Evolutionary conservation across 352 stramenopile genomes (phyloP).

Genomic region (Pythium graminicola): DNA sequence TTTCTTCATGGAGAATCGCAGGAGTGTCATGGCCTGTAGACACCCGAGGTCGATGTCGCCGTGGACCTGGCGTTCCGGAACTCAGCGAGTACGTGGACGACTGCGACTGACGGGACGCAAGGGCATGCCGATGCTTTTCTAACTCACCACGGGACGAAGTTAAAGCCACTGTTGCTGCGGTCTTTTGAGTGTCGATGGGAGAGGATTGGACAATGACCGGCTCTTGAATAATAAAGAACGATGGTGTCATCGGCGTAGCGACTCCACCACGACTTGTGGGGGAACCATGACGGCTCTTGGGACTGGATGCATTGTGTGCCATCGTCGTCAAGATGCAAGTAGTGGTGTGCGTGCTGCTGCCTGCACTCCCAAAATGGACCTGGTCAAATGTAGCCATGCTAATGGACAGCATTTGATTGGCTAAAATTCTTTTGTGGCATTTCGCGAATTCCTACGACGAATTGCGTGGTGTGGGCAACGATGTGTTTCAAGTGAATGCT

Average conservation of each 20-base stretch:
- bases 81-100: constrained; percentile 14
- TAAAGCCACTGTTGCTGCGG: neutral
- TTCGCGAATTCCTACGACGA: no score
- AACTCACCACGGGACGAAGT: constrained; percentile 6
- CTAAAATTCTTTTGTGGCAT: no score
- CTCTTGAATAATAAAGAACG: constrained; percentile 71
- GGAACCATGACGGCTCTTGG: constrained; percentile 12
- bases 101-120: constrained; percentile 18
- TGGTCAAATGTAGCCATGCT: no score
- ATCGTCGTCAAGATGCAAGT: no score
- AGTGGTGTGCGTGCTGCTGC: no score
- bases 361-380: no score
- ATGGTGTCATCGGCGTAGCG: constrained; percentile 18
- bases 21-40: neutral
- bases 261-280: neutral
- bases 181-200: neutral
- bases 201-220: constrained; percentile 18
- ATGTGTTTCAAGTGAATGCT: no score
- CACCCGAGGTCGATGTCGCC: constrained; percentile 2
- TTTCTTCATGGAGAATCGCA: constrained; percentile 16
- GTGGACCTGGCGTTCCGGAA: constrained; percentile 12
- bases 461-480: no score
- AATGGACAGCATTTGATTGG: no score
- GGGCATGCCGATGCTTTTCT: constrained; percentile 15
- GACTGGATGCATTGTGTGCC: neutral